phyloP scores from a whole-genome alignment of 768 basidiomycete genomes.

The Mycena galericulata region DNA sequence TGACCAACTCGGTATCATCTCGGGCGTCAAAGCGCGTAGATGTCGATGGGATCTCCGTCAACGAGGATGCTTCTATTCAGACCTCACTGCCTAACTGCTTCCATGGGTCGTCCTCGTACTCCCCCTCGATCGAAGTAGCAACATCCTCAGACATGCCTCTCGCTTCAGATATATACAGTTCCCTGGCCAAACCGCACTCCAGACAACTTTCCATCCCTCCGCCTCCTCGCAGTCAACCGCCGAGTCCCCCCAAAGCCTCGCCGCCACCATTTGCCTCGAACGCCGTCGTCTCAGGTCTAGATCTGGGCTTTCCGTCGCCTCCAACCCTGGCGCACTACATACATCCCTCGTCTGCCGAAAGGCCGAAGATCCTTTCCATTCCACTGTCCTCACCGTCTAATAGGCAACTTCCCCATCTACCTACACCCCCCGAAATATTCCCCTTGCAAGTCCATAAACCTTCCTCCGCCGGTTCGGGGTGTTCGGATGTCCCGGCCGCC shows the following conservation, averaged over 20 bases:
- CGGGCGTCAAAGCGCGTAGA: not conserved
- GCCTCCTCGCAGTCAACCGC: conserved; percentile 21
- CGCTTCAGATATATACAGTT: not conserved
- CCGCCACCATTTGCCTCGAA: not conserved
- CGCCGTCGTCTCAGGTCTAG: not conserved
- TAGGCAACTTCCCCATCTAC: not conserved
- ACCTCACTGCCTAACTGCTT: not conserved
- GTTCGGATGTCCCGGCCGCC: not conserved
- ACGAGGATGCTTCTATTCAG: conserved; percentile 21
- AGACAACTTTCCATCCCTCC: not conserved
- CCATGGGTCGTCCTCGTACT: not conserved
- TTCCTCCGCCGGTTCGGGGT: not conserved
- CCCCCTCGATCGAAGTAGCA: conserved; percentile 7
- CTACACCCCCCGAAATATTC: not conserved
- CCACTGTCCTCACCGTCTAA: conserved; percentile 1
- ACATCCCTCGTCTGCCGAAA: not conserved
- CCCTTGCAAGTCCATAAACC: conserved; percentile 13
- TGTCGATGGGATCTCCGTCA: conserved; percentile 20
- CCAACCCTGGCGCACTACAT: not conserved
- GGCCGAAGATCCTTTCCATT: not conserved
- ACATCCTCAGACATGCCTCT: not conserved
- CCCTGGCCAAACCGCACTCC: not conserved
- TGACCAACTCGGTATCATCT: not conserved
- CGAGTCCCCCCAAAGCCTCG: conserved; percentile 3
- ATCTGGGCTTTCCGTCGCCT: conserved; percentile 17